A percentile compares a stretch with the other conserved stretches of the same genome.
Conservation (phyloP, 2,329 filamentous ascomycete genomes). For the Domatiomyces catenatus region DNA sequence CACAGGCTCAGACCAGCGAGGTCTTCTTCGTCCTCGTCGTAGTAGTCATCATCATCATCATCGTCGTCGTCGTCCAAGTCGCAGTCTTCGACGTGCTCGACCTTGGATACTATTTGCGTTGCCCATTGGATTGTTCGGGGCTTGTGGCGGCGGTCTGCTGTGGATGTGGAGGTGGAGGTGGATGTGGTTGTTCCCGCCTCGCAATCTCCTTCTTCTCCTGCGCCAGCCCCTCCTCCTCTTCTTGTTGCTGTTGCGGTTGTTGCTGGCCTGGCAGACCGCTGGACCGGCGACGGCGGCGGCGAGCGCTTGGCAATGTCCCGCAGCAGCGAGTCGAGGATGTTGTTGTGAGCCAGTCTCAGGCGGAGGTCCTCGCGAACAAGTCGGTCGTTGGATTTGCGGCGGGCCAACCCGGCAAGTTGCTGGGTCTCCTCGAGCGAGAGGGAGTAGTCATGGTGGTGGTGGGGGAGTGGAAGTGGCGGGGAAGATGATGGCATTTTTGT, state of each 20-base stretch:
- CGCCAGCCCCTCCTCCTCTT: no score
- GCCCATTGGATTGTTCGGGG: conserved; percentile 11
- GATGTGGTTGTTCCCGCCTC: no score
- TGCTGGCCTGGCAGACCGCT: conserved; percentile 8
- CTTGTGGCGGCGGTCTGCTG: conserved; percentile 1
- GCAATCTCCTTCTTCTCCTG: no score
- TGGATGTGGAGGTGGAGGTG: conserved; percentile 3
- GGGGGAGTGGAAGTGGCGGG: background rate
- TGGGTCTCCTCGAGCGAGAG: conserved; percentile 16
- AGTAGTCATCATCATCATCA: conserved; percentile 10
- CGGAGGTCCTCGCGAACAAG: conserved; percentile 12
- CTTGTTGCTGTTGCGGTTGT: conserved; percentile 4
- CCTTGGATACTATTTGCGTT: conserved; percentile 11
- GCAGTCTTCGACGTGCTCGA: conserved; percentile 12
- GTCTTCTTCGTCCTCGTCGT: conserved; percentile 15
- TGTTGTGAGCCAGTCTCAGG: conserved; percentile 15
- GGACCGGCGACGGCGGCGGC: conserved; percentile 15
- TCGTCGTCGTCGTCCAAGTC: conserved; percentile 15
- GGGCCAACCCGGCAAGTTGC: conserved; percentile 12
- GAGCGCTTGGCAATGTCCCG: conserved; percentile 15
- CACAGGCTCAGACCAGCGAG: conserved; percentile 11
- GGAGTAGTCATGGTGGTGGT: conserved; percentile 32
- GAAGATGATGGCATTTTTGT: no score
- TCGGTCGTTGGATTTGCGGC: conserved; percentile 13
- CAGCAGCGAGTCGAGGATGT: conserved; percentile 13